Evolutionary conservation across 129 eudicot species (phyloP).

Genomic region (Erigeron canadensis): DNA sequence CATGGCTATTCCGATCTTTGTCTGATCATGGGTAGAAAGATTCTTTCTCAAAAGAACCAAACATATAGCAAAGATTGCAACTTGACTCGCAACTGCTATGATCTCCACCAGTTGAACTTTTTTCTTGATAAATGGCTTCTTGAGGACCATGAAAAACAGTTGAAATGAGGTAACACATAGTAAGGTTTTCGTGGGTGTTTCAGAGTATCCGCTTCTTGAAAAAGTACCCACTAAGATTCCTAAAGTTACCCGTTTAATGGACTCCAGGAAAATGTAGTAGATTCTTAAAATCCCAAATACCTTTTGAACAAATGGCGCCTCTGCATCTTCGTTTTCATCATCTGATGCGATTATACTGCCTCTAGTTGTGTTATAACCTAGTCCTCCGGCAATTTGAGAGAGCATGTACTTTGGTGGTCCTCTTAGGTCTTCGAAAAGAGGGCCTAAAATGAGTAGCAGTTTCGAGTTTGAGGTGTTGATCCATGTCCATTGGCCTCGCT

Average conservation of each 20-base stretch:
- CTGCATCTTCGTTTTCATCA: slow-evolving; percentile 97
- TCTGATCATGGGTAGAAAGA: slow-evolving; percentile 42
- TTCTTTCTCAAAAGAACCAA: slow-evolving; percentile 46
- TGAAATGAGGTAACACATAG: slow-evolving; percentile 79
- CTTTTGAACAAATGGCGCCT: slow-evolving; percentile 85
- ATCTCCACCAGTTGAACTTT: slow-evolving; percentile 87
- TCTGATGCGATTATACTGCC: slow-evolving; percentile 84
- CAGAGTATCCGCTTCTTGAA: slow-evolving; percentile 48
- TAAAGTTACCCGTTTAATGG: slow-evolving; percentile 57
- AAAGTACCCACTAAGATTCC: slow-evolving; percentile 71
- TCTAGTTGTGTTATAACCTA: slow-evolving; percentile 25
- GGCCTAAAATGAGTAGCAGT: slow-evolving; percentile 59
- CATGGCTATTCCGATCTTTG: slow-evolving; percentile 56
- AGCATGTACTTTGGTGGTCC: slow-evolving; percentile 99
- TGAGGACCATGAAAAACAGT: slow-evolving; percentile 82
- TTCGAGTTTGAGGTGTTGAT: slow-evolving; percentile 43
- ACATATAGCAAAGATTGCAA: slow-evolving; percentile 60
- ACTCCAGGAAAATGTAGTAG: slow-evolving; percentile 78
- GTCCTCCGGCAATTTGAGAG: slow-evolving; percentile 61
- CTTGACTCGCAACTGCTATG: slow-evolving; percentile 63
- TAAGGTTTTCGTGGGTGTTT: slow-evolving; percentile 51
- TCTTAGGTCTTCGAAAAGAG: slow-evolving; percentile 82
- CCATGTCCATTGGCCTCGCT: slow-evolving; percentile 99
- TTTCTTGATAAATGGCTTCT: slow-evolving; percentile 92
- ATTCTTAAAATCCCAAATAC: slow-evolving; percentile 84